Base-by-base conservation (phyloP, 306 rosid species). In the Pueraria montana region DNA sequence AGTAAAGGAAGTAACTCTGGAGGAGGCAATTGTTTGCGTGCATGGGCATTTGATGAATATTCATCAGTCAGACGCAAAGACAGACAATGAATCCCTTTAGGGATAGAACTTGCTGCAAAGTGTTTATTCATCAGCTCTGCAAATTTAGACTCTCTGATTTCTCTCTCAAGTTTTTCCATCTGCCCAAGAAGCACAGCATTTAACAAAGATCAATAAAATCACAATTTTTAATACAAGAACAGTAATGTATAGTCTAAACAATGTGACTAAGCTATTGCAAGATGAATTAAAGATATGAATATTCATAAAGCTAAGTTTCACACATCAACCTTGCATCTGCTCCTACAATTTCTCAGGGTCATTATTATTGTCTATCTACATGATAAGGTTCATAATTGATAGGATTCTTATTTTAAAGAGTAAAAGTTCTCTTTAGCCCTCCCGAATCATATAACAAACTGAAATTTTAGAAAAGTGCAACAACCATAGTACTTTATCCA, bases 1-100 rank as follows among this genome's bases (percentile, higher is more conserved):
- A 96, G 90, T 71, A 92, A 82, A 21, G 99, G 99, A 77, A 94
- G 99, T 75, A 96, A 91, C 82, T 96, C 99, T 30, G 99, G 98
- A 73, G 94, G 89, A 75, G 99, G 99, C 90, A 96, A 82, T 83
- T 96, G 99, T 83, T 91, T 96, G 73, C 98, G 97, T 30, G 99
- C 98, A 78, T 94, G 97, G 72, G 99, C 99, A 89, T 94, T 96
- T 59, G 99, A 94, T 38, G 99, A 94, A 84, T 96, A 96, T 88
- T 96, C 99, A 88, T 96, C 99, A 32, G 99, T 96, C 91, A 96
- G 87, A 65, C 98, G 99, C 85, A 96, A 88, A 75, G 99, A 94
- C 65, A 96, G 88, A 78, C 99, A 96, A 80, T 96, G 98, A 83
- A 96, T 94, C 86, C 98, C 97, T 86, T 92, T 96, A 58, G 99